Base-by-base conservation (phyloP, 352 stramenopile species). In the Phytophthora foliorum region DNA sequence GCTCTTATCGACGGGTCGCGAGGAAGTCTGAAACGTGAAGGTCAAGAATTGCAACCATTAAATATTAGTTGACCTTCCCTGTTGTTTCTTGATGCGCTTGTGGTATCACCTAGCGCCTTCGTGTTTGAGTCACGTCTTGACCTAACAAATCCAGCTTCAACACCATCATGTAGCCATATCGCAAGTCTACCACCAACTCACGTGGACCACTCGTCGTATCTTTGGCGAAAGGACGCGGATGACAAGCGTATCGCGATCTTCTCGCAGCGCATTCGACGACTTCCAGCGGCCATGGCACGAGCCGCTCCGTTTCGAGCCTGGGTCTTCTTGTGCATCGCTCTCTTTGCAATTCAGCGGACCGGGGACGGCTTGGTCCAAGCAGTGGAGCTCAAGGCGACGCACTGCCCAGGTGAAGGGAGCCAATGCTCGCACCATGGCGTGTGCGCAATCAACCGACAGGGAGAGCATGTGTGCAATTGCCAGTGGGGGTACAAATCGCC, bases 381-480 rank as follows among this genome's bases (percentile, higher is more conserved):
- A 24, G 39, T 69, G 4, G 60, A 74, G 13, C 56, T 79, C 22
- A 67, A 70, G 21, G 65, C 32, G 38, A 78, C 72, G 39, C 78
- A 77, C 29, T 94, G 86, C 14, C 82, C 84, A 3, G 86, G 84
- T 3, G 66, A 67, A 38, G 77, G 75, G 11, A 92, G 88, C 50
- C 84, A 91, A 63, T 94, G 86, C 67, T 92, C 82, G 14, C 72
- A 91, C 27, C 84, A 91, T 55, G 86, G 86, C 25, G 65, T 71
- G 24, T 94, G 86, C 53, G 81, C 73, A 51, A 79, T 92, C 71
- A 92, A 84, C 45, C 79, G 82, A 24, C 74, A 81, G 21, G 82
- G 82, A 29, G 75, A 91, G 21, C 70, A 84, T 53, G 82, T 94
- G 31, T 94, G 86, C 76, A 94, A 92, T 57, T 94, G 86, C 51